Evolutionary conservation across 495 filamentous ascomycete genomes (phyloP), one percentile per base, ranked within the genome.

Genomic region (Aspergillus egyptiacus): DNA sequence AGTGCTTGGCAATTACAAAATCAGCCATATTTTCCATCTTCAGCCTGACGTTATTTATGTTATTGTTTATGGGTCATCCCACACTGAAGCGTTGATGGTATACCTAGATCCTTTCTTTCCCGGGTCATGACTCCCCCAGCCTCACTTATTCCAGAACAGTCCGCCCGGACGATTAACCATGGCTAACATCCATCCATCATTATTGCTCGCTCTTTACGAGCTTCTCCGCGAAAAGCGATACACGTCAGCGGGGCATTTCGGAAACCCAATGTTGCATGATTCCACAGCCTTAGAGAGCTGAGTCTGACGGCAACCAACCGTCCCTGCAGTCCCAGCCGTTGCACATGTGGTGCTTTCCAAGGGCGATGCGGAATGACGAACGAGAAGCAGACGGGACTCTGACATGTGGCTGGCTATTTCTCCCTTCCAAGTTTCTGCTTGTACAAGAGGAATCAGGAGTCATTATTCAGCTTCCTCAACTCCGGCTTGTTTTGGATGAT

Each of bases 321-420:
- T 37, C 30, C 45, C 45, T 38, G 31, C 36, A 22, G 31, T 41
- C 6, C 19, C 31, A 7, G 19, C 28, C 36, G 37, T 43, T 43
- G 37, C 44, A 35, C 44, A 43, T 48, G 44, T 32, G 23, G 38
- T 42, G 44, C 37, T 30, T 14, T 40, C 22, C n/a, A 50, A n/a
- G n/a, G 7, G 27, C 32, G 20, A 24, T 9, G 22, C 9, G 23
- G 42, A 34, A 23, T 23, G 28, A 19, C 33, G 11, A 24, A 19
- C 6, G 41, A 22, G 30, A 24, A 34, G 31, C 31, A 30, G 42
- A 20, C 42, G 34, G 20, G 13, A 10, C n/a, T 32, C 6, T 43
- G 25, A 43, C 25, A 43, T 24, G 40, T 31, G 40, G 20, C 6
- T 18, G 24, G 11, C 15, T 37, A 37, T 43, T 31, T n/a, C n/a